A percentile compares a stretch with the other conserved stretches of the same genome.
Evolutionary conservation across 768 basidiomycete genomes (phyloP).

Genomic region (Gymnopilus junonius): DNA sequence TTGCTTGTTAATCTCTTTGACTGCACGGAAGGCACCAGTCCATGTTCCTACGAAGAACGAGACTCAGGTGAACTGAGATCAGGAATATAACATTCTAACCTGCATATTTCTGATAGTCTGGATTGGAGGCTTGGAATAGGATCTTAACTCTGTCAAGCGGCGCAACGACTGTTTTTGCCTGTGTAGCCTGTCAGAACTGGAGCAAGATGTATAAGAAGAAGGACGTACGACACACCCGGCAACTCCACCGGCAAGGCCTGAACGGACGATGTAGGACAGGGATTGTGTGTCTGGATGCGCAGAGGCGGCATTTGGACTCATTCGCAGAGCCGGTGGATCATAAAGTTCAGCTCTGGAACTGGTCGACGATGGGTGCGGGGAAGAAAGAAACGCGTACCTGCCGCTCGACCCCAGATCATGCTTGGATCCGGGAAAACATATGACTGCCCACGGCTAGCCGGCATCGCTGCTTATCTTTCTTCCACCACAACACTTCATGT

Average conservation of each 20-base stretch:
- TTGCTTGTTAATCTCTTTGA: conserved; percentile 67
- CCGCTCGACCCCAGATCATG: conserved; percentile 14
- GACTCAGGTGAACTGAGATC: not conserved
- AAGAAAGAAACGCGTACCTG: not conserved
- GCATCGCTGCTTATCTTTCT: conserved; percentile 13
- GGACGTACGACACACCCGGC: conserved; percentile 89
- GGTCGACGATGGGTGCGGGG: not conserved
- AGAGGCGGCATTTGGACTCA: conserved; percentile 62
- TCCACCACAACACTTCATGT: conserved; percentile 34
- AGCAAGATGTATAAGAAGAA: conserved; percentile 9
- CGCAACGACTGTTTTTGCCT: conserved; percentile 96
- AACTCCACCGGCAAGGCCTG: conserved; percentile 90
- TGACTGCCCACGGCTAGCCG: conserved; percentile 15
- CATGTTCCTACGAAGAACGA: conserved; percentile 66
- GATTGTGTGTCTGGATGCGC: conserved; percentile 56
- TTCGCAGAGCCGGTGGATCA: conserved; percentile 46
- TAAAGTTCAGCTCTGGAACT: conserved; percentile 29
- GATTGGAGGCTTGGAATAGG: conserved; percentile 95
- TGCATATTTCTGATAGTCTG: conserved; percentile 92
- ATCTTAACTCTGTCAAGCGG: conserved; percentile 99
- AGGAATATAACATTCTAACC: conserved; percentile 52
- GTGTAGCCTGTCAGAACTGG: conserved; percentile 14
- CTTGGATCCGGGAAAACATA: conserved; percentile 2
- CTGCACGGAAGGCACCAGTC: conserved; percentile 82
- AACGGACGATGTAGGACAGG: conserved; percentile 69